A percentile compares a stretch with the other conserved stretches of the same genome.
Evolutionary conservation across 2,329 filamentous ascomycete genomes (phyloP).

Genomic region (Exophiala alcalophila): DNA sequence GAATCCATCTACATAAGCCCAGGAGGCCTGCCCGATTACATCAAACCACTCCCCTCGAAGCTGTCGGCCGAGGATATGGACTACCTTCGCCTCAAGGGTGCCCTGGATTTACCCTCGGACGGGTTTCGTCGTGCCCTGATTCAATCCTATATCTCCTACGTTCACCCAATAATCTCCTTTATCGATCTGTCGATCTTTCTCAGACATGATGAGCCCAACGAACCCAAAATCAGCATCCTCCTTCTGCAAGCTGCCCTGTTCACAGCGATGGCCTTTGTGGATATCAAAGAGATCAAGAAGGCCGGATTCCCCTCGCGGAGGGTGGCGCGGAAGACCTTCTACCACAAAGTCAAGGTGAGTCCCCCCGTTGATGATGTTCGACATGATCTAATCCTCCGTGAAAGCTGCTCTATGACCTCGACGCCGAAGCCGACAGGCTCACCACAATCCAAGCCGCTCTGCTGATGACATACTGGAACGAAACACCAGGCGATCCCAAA

Average conservation of each 20-base stretch:
- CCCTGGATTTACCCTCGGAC: slow-evolving; percentile 68
- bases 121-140: slow-evolving; percentile 74
- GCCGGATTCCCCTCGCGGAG: slow-evolving; percentile 35
- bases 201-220: slow-evolving; percentile 50
- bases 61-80: slow-evolving; percentile 77
- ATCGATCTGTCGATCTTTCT: slow-evolving; percentile 62
- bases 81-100: slow-evolving; percentile 70
- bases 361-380: neutral
- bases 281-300: slow-evolving; percentile 83
- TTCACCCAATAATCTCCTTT: slow-evolving; percentile 90
- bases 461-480: slow-evolving; percentile 95
- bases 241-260: slow-evolving; percentile 95
- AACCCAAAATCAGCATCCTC: slow-evolving; percentile 68
- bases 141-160: slow-evolving; percentile 77
- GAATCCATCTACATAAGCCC: too few relatives aligned
- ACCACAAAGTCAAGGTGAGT: slow-evolving; percentile 11
- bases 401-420: slow-evolving; percentile 84
- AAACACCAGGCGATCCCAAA: slow-evolving; percentile 93
- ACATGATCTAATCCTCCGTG: neutral
- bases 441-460: slow-evolving; percentile 82
- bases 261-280: slow-evolving; percentile 79
- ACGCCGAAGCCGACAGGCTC: slow-evolving; percentile 85
- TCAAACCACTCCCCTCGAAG: slow-evolving; percentile 61
- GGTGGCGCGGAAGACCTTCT: slow-evolving; percentile 7
- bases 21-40: slow-evolving; percentile 6